A percentile compares a stretch with the other conserved stretches of the same genome.
Evolutionary conservation across 352 stramenopile genomes (phyloP).

Genomic region (Globisporangium cederbergense): DNA sequence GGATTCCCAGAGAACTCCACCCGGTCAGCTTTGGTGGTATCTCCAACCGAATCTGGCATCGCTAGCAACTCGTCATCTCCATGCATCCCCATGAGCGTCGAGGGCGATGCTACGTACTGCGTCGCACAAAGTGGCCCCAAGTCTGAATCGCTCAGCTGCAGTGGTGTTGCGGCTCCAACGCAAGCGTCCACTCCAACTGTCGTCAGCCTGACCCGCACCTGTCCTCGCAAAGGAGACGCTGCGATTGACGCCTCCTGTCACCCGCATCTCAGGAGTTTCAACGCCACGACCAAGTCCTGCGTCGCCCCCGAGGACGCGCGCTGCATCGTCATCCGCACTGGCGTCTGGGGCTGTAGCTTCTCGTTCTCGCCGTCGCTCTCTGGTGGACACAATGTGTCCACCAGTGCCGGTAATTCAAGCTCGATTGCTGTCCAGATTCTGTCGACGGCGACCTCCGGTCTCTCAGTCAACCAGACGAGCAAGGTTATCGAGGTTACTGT

Average conservation of each 20-base stretch:
- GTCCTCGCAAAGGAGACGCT: constrained; percentile 6
- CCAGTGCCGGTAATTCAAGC: background rate
- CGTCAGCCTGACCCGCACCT: background rate
- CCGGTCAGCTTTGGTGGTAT: background rate
- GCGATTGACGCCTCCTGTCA: background rate
- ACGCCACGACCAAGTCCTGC: background rate
- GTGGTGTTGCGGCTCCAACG: background rate
- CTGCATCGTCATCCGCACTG: constrained; percentile 1
- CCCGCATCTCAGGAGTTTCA: background rate
- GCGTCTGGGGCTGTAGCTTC: constrained; percentile 1
- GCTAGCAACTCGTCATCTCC: too few species aligned
- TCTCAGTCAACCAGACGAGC: background rate
- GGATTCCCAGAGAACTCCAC: background rate
- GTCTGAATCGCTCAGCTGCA: constrained; percentile 1
- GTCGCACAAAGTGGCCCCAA: background rate
- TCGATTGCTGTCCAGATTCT: background rate
- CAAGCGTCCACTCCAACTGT: background rate
- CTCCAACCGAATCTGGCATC: background rate
- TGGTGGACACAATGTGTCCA: background rate
- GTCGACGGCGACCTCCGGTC: background rate
- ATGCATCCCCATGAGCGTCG: constrained; percentile 1
- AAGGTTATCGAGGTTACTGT: background rate
- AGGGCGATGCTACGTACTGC: constrained; percentile 1
- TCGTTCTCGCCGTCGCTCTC: background rate
- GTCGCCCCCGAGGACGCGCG: constrained; percentile 3